These are phyloP conservation scores for Hemisphaericaspora xylanilytica DNA, from an alignment of 1,139 yeast genomes.

Conservation along the genomic window DNA sequence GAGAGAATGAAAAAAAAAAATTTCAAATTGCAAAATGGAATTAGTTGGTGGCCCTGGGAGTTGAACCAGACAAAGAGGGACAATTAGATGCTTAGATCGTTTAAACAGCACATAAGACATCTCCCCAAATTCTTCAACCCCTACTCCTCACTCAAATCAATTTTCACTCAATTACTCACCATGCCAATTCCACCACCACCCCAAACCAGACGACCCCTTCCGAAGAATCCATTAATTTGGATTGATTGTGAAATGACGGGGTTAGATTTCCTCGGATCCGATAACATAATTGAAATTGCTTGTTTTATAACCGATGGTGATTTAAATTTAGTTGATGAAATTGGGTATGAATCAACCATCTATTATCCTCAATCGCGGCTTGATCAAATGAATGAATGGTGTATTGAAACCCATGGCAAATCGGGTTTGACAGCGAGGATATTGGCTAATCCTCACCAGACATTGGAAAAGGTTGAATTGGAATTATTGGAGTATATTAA, in stretches of 20 bases:
- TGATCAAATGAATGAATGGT: constrained; percentile 84
- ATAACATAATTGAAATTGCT: constrained; percentile 83
- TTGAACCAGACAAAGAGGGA: no score
- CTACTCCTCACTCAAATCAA: no score
- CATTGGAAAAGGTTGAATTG: constrained; percentile 57
- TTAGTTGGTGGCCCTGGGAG: no score
- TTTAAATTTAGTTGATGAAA: constrained; percentile 61
- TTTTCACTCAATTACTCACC: no score
- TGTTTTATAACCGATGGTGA: constrained; percentile 85
- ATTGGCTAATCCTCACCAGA: constrained; percentile 49
- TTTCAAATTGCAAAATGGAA: no score
- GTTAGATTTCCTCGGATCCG: constrained; percentile 64
- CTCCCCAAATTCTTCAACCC: no score
- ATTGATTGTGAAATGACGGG: constrained; percentile 92
- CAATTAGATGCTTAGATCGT: no score
- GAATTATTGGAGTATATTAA: constrained; percentile 64
- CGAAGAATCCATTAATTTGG: constrained; percentile 63
- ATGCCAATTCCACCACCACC: no score
- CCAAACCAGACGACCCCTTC: no score
- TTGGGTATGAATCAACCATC: constrained; percentile 78
- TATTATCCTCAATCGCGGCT: constrained; percentile 64
- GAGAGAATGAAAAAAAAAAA: no score
- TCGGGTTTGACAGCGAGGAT: constrained; percentile 80
- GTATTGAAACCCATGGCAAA: constrained; percentile 70
- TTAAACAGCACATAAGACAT: no score